Evolutionary conservation across 2,329 filamentous ascomycete genomes (phyloP), one percentile per base, ranked within the genome.

Genomic region (Neopestalotiopsis rosae): DNA sequence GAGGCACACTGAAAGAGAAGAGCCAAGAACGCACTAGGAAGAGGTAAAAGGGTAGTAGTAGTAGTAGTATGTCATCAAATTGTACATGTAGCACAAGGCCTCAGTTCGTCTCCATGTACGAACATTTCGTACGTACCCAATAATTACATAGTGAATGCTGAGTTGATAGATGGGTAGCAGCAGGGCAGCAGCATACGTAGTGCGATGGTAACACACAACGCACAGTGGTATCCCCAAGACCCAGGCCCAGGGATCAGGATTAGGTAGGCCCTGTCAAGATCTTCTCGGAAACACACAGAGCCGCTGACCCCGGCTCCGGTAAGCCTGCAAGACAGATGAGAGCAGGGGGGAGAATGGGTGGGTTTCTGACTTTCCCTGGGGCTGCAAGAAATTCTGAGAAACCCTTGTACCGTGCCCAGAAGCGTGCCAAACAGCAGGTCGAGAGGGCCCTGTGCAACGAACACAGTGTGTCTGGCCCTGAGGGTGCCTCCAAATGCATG

Each of bases 221-320:
- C 34, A 38, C 6, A 6, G 13, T 17, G n/a, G 6, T 52, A 52
- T 52, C 45, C 45, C 45, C 24, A 24, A 20, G n/a, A 10, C n/a
- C 45, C 24, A 24, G 24, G 24, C 24, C 45, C 45, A 52, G 45
- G 45, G 45, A 52, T 52, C 20, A 59, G 57, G 57, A 59, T 17
- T 32, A 59, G 57, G 57, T 28, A 30, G 57, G 57, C 45, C 52
- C 30, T 67, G 57, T 58, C 57, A 67, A 52, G 59, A 69, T 67
- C 59, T 67, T 34, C 64, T 67, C 64, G 68, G 68, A 69, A 69
- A 67, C 68, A 67, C 42, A 24, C 30, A 66, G 17, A 66, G 63
- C 68, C 68, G 68, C 66, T 62, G 58, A 52, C 57, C 34, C 57
- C 40, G 34, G 38, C 45, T 20, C 45, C 45, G 45, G 45, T 34